Conservation (phyloP, 179 eudicot genomes). For the Gypsophila paniculata region DNA sequence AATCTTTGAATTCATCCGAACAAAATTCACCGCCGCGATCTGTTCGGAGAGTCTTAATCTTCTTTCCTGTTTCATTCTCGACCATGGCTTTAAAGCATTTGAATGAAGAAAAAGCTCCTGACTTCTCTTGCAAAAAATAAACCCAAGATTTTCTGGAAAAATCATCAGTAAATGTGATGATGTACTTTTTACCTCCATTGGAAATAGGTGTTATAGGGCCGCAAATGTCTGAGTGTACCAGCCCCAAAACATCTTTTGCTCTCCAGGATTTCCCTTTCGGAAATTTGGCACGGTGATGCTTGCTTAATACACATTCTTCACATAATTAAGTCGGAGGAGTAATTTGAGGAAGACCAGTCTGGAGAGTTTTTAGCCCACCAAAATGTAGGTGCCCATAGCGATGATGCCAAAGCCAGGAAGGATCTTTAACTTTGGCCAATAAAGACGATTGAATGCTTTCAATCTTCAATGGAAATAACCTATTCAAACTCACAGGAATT, state of each 20-base stretch:
- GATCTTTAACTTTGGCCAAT: slow-evolving; percentile 13
- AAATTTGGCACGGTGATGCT: slow-evolving; percentile 3
- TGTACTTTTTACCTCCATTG: slow-evolving; percentile 16
- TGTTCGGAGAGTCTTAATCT: neutral
- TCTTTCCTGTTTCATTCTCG: slow-evolving; percentile 13
- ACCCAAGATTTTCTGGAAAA: slow-evolving; percentile 16
- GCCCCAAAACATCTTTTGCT: neutral
- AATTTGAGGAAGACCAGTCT: slow-evolving; percentile 14
- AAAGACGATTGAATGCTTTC: slow-evolving; percentile 15
- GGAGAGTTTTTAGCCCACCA: slow-evolving; percentile 6
- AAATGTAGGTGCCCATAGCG: slow-evolving; percentile 16
- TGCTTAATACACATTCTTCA: slow-evolving; percentile 22
- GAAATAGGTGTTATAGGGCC: slow-evolving; percentile 15
- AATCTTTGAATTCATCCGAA: slow-evolving; percentile 2
- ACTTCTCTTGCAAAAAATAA: slow-evolving; percentile 18
- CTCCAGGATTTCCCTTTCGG: slow-evolving; percentile 22
- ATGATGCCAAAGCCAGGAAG: slow-evolving; percentile 1
- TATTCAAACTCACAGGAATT: slow-evolving; percentile 19
- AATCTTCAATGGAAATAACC: slow-evolving; percentile 14
- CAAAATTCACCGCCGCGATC: slow-evolving; percentile 16
- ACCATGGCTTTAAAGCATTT: slow-evolving; percentile 11
- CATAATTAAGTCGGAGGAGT: neutral
- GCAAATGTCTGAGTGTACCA: slow-evolving; percentile 19
- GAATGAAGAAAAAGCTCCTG: slow-evolving; percentile 8
- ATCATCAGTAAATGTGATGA: slow-evolving; percentile 15